A percentile compares a stretch with the other conserved stretches of the same genome.
These are phyloP conservation scores for Alternaria ventricosa DNA, from an alignment of 2,329 filamentous ascomycete species.

Conservation along the genomic window DNA sequence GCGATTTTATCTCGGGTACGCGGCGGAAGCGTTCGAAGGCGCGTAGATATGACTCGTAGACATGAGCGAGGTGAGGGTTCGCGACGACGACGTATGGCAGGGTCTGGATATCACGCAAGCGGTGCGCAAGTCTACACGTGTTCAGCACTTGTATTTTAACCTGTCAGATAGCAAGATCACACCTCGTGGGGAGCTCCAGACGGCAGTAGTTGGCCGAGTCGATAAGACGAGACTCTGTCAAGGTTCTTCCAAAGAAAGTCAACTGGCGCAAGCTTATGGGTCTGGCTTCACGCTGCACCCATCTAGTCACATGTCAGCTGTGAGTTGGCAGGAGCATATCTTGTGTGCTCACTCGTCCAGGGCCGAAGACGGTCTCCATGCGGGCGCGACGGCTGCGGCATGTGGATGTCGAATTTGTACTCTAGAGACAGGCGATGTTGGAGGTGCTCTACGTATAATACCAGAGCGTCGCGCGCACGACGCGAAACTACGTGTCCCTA, in stretches of 20 bases:
- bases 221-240: slow-evolving; percentile 87
- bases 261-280: slow-evolving; percentile 97
- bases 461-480: slow-evolving; percentile 8
- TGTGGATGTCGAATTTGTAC: slow-evolving; percentile 22
- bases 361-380: slow-evolving; percentile 65
- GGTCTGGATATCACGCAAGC: slow-evolving; percentile 95
- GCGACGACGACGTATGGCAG: slow-evolving; percentile 94
- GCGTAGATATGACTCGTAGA: slow-evolving; percentile 95
- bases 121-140: slow-evolving; percentile 76
- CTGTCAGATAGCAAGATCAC: slow-evolving; percentile 6
- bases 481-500: slow-evolving; percentile 9
- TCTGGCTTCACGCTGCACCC: slow-evolving; percentile 88
- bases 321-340: not conserved
- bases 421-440: not conserved
- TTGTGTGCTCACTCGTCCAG: slow-evolving; percentile 62
- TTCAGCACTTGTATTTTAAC: slow-evolving; percentile 15
- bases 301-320: slow-evolving; percentile 61
- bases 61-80: slow-evolving; percentile 91
- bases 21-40: slow-evolving; percentile 93
- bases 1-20: slow-evolving; percentile 79
- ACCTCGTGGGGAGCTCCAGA: slow-evolving; percentile 88
- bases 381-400: slow-evolving; percentile 52
- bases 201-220: slow-evolving; percentile 98
- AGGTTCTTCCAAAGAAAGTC: slow-evolving; percentile 93
- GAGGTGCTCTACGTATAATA: slow-evolving; percentile 15